Evolutionary conservation across 148 eudicot genomes (phyloP).

Genomic region (Rhododendron ferrugineum): DNA sequence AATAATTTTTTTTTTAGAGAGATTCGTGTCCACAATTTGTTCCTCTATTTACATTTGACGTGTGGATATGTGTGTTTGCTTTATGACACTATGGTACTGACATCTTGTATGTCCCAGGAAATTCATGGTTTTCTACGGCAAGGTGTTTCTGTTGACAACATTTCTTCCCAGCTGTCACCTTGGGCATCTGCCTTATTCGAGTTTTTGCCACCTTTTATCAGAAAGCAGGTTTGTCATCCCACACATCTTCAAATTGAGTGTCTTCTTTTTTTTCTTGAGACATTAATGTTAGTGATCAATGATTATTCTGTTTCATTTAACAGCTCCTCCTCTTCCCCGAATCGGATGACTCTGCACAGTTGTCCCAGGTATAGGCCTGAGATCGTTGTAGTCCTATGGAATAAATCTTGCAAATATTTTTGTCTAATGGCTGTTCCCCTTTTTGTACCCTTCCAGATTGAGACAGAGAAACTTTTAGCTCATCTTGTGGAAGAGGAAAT

Average conservation of each 20-base stretch:
- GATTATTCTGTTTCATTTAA: conserved; percentile 15
- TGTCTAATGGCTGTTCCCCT: not conserved
- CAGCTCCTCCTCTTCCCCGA: conserved; percentile 96
- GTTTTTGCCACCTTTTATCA: conserved; percentile 84
- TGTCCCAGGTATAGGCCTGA: conserved; percentile 65
- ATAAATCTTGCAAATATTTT: not conserved
- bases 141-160: conserved; percentile 76
- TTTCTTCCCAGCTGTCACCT: conserved; percentile 84
- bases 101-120: conserved; percentile 50
- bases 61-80: not conserved
- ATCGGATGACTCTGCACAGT: conserved; percentile 97
- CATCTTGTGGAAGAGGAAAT: conserved; percentile 94
- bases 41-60: not conserved
- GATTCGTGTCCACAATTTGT: not conserved
- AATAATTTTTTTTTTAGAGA: not conserved
- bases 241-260: not conserved
- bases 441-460: conserved; percentile 59
- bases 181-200: conserved; percentile 98
- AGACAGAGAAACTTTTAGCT: conserved; percentile 89
- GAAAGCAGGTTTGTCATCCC: conserved; percentile 56
- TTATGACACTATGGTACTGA: conserved; percentile 9
- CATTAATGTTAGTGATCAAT: not conserved
- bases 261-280: not conserved
- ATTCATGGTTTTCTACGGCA: conserved; percentile 71
- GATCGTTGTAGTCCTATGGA: conserved; percentile 2